These are phyloP conservation scores for Coniella lustricola DNA, from an alignment of 2,329 filamentous ascomycete genomes.

Conservation along the genomic window DNA sequence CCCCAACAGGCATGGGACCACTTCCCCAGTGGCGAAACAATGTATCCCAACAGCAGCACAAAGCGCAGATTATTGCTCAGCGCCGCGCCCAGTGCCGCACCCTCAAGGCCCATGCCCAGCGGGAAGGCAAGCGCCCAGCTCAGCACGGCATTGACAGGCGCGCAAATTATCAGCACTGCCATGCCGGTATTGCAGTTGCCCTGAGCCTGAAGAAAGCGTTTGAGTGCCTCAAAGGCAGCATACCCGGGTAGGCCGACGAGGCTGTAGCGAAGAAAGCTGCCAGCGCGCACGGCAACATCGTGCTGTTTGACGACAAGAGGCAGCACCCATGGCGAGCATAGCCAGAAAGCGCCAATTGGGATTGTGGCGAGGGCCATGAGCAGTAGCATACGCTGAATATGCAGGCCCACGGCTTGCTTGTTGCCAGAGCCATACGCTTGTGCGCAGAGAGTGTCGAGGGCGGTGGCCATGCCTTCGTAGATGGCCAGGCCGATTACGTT, in stretches of 20 bases:
- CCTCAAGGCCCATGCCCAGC: conserved; percentile 38
- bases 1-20: conserved; percentile 37
- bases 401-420: conserved; percentile 40
- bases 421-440: conserved; percentile 45
- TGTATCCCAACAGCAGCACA: conserved; percentile 38
- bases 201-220: conserved; percentile 48
- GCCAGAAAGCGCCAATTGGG: conserved; percentile 43
- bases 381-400: conserved; percentile 45
- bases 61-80: conserved; percentile 42
- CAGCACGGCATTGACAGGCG: conserved; percentile 40
- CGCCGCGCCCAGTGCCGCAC: conserved; percentile 43
- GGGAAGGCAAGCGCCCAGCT: conserved; percentile 42
- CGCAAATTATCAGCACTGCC: conserved; percentile 37
- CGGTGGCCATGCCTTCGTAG: conserved; percentile 44
- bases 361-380: conserved; percentile 40
- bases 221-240: conserved; percentile 45
- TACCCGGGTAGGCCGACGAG: conserved; percentile 46
- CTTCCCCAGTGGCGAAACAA: conserved; percentile 32
- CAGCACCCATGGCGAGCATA: conserved; percentile 39
- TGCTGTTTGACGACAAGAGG: conserved; percentile 39
- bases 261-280: conserved; percentile 40
- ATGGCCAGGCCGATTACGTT: conserved; percentile 46
- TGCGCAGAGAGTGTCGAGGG: conserved; percentile 43
- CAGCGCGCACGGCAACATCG: conserved; percentile 40
- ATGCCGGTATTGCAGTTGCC: conserved; percentile 45